phyloP scores from a whole-genome alignment of 108 stramenopile genomes.

The Stephanodiscus triporus region DNA sequence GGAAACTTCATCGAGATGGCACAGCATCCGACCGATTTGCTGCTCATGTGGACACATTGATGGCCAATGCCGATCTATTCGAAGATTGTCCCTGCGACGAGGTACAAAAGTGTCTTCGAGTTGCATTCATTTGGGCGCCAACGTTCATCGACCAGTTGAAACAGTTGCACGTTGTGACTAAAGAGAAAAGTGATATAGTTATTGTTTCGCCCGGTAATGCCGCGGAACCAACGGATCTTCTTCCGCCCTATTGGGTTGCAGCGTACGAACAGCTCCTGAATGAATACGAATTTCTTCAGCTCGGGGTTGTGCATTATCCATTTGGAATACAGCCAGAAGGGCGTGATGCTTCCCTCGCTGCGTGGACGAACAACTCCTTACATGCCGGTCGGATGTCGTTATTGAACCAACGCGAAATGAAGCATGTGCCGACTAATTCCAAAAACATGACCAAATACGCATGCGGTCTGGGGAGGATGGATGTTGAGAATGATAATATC shows the following conservation, averaged over 20 bases:
- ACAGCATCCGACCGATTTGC: conserved; percentile 24
- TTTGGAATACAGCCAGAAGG: conserved; percentile 32
- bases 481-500: conserved; percentile 32
- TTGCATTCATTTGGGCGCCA: conserved; percentile 43
- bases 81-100: conserved; percentile 32
- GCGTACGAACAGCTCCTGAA: conserved; percentile 12
- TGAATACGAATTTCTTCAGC: conserved; percentile 9
- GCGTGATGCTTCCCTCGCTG: conserved; percentile 10
- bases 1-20: conserved; percentile 19
- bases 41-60: conserved; percentile 7
- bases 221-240: conserved; percentile 3
- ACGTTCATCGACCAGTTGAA: conserved; percentile 25
- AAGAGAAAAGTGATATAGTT: conserved; percentile 18
- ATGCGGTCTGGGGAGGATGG: conserved; percentile 22
- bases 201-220: conserved; percentile 43
- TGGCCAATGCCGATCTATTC: not conserved
- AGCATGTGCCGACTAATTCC: not conserved
- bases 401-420: conserved; percentile 23
- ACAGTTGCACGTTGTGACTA: conserved; percentile 13
- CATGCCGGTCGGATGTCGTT: conserved; percentile 21
- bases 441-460: conserved; percentile 29
- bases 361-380: conserved; percentile 8
- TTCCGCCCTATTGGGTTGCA: conserved; percentile 18
- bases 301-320: conserved; percentile 39
- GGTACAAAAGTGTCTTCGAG: conserved; percentile 21